These are phyloP conservation scores for Linderina pennispora DNA, from an alignment of 192 early-diverging fungal genomes.

Conservation along the genomic window DNA sequence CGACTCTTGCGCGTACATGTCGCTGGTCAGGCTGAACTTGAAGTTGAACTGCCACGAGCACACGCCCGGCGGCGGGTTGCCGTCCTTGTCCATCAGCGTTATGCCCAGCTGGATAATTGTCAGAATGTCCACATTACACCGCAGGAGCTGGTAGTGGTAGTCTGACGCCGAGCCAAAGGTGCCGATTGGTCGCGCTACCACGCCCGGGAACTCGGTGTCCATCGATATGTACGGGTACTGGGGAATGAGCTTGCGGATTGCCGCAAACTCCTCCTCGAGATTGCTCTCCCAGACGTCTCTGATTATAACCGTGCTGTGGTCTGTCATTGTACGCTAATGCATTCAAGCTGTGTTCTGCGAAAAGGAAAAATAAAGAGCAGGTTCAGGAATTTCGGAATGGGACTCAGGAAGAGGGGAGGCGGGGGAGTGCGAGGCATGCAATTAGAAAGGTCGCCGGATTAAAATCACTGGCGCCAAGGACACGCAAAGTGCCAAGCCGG, in stretches of 20 bases:
- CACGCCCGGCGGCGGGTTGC: conserved; percentile 74
- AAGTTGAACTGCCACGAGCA: conserved; percentile 99
- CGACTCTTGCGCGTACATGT: conserved; percentile 99
- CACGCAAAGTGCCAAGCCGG: too few relatives aligned
- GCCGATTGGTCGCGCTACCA: conserved; percentile 97
- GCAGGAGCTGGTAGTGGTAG: conserved; percentile 96
- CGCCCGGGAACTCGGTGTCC: conserved; percentile 99
- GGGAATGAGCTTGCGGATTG: conserved; percentile 82
- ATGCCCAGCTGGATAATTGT: conserved; percentile 99
- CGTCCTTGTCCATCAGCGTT: conserved; percentile 83
- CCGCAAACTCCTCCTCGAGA: conserved; percentile 87
- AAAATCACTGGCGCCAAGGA: too few relatives aligned
- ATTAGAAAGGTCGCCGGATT: too few relatives aligned
- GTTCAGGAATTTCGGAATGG: too few relatives aligned
- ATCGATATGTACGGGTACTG: conserved; percentile 93
- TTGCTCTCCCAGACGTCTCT: conserved; percentile 92
- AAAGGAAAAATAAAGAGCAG: not conserved
- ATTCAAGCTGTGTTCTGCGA: not conserved
- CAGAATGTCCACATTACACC: conserved; percentile 96
- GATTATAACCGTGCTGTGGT: conserved; percentile 46
- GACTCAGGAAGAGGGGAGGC: too few relatives aligned
- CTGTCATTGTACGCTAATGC: conserved; percentile 1
- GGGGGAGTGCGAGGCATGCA: too few relatives aligned
- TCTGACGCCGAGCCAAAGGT: conserved; percentile 92
- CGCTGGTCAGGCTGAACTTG: conserved; percentile 88